A percentile compares a stretch with the other conserved stretches of the same genome.
These are phyloP conservation scores for Dunaliella primolecta DNA, from an alignment of 139 green algal species.

Conservation along the genomic window DNA sequence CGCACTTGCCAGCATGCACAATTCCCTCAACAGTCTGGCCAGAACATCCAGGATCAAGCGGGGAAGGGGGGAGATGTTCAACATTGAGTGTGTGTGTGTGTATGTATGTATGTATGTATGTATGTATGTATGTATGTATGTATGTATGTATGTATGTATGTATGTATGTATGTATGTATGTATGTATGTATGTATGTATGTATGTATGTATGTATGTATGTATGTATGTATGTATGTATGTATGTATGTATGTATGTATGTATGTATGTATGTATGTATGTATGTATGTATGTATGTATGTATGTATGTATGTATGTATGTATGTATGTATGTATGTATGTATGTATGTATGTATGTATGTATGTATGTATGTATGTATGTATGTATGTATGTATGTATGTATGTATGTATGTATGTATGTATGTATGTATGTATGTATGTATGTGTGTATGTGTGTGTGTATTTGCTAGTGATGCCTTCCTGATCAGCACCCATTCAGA, in stretches of 20 bases:
- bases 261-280: background rate
- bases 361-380: background rate
- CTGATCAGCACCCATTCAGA: too few species aligned
- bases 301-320: slow-evolving; percentile 49
- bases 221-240: background rate
- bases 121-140: background rate
- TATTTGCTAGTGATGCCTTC: background rate
- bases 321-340: background rate
- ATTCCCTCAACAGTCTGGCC: too few species aligned
- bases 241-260: background rate
- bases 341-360: background rate
- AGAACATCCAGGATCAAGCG: too few species aligned
- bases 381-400: background rate
- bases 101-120: background rate
- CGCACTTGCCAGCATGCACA: too few species aligned
- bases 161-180: background rate
- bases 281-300: background rate
- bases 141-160: background rate
- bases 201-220: background rate
- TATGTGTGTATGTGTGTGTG: background rate
- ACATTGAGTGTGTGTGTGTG: background rate
- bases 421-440: background rate
- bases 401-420: background rate
- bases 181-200: background rate
- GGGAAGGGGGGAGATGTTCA: background rate